Percentiles rank a stretch among this genome's conserved stretches.
phyloP scores from a whole-genome alignment of 805 yeast genomes.

The Wickerhamomyces pijperi region DNA sequence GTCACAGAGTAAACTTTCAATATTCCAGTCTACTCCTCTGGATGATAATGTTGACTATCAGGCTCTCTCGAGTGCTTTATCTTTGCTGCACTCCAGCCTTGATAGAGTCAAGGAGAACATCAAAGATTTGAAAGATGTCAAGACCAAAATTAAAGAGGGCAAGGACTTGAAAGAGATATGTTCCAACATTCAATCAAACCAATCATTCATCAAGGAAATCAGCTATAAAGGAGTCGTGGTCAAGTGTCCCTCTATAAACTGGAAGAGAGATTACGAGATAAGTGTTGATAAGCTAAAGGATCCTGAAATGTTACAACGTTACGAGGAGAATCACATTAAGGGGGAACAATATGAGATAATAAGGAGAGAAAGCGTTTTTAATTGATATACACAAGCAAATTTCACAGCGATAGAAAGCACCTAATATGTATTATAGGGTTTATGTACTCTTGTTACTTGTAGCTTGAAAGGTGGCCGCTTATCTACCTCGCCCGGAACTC shows the following conservation, averaged over 20 bases:
- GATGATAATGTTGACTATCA: conserved; percentile 15
- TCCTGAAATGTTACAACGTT: background rate
- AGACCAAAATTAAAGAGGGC: conserved; percentile 9
- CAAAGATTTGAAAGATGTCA: conserved; percentile 12
- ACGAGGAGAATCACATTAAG: background rate
- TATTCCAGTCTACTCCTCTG: conserved; percentile 9
- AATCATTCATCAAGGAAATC: conserved; percentile 16
- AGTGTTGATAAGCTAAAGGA: conserved; percentile 8
- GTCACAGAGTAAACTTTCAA: conserved; percentile 3
- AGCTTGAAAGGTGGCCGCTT: too few relatives aligned
- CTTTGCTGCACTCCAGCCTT: conserved; percentile 12
- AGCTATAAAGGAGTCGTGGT: conserved; percentile 14
- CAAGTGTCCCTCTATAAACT: conserved; percentile 16
- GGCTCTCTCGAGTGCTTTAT: conserved; percentile 13
- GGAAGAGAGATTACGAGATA: conserved; percentile 16
- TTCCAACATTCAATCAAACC: conserved; percentile 6
- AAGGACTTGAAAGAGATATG: conserved; percentile 10
- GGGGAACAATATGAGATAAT: background rate
- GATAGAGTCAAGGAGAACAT: conserved; percentile 11
- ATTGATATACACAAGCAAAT: too few relatives aligned
- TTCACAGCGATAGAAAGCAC: too few relatives aligned
- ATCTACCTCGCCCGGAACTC: too few relatives aligned
- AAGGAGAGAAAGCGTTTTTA: background rate
- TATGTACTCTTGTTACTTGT: too few relatives aligned
- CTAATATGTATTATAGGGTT: too few relatives aligned